Percentiles rank a stretch among this genome's conserved stretches.
These are phyloP conservation scores for Paramecium biaurelia DNA, from an alignment of 73 alveolate genomes.

Conservation along the genomic window DNA sequence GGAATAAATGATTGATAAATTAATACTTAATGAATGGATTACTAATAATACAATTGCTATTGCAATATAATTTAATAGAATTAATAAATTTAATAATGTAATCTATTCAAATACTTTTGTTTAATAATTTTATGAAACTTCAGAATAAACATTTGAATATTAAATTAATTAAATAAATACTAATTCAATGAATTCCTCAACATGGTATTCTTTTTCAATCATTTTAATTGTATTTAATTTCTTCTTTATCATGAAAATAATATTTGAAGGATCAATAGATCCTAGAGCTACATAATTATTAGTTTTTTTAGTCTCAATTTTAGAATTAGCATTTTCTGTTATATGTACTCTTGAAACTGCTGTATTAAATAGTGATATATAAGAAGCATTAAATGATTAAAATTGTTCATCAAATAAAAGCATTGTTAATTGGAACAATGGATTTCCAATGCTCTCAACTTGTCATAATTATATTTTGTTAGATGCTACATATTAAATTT, in stretches of 20 bases:
- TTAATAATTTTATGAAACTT: background rate
- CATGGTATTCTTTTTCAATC: background rate
- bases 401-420: background rate
- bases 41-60: background rate
- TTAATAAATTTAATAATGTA: background rate
- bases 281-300: constrained; percentile 26
- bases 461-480: background rate
- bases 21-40: background rate
- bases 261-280: constrained; percentile 41
- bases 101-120: background rate
- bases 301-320: background rate
- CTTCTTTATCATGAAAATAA: constrained; percentile 24
- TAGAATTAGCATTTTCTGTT: background rate
- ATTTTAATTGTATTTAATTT: background rate
- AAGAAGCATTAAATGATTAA: background rate
- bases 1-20: background rate
- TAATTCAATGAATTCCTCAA: background rate
- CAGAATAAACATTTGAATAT: background rate
- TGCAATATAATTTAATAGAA: background rate
- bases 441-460: background rate
- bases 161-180: background rate
- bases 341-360: constrained; percentile 5
- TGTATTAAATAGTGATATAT: background rate
- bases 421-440: background rate
- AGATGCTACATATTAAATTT: constrained; percentile 1